Evolutionary conservation across 1,284 basidiomycete genomes (phyloP).

Genomic region (Cutaneotrichosporon spelunceum): DNA sequence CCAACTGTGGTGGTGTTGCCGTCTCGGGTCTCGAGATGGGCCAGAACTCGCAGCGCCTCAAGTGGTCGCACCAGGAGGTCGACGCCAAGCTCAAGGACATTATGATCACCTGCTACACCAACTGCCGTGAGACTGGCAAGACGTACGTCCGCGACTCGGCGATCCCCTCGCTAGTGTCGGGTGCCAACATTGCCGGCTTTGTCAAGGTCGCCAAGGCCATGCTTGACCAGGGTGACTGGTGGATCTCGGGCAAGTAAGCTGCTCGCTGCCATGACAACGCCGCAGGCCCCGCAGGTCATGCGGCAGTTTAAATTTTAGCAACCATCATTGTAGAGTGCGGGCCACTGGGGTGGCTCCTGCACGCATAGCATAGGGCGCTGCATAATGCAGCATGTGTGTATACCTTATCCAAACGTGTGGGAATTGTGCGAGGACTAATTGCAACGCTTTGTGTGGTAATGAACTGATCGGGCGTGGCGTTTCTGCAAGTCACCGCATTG

Average conservation of each 20-base stretch:
- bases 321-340: slow-evolving; percentile 5
- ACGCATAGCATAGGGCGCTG: slow-evolving; percentile 5
- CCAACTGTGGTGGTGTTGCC: slow-evolving; percentile 69
- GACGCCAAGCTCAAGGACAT: slow-evolving; percentile 70
- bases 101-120: slow-evolving; percentile 67
- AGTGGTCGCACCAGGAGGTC: slow-evolving; percentile 60
- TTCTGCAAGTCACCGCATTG: background rate
- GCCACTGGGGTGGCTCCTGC: background rate
- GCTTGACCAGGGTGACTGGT: slow-evolving; percentile 37
- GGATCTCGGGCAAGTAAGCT: slow-evolving; percentile 6
- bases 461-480: background rate
- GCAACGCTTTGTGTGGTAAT: no score
- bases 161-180: slow-evolving; percentile 63
- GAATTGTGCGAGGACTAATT: background rate
- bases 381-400: background rate
- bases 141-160: slow-evolving; percentile 61
- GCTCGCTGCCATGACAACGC: background rate
- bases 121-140: slow-evolving; percentile 61
- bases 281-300: background rate
- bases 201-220: slow-evolving; percentile 64
- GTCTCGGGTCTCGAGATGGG: slow-evolving; percentile 67
- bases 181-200: slow-evolving; percentile 73
- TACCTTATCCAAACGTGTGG: background rate
- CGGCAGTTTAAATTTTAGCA: background rate
- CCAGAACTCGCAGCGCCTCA: slow-evolving; percentile 68